These are phyloP conservation scores for Chimonanthus praecox DNA, from an alignment of 164 flowering plant species.

Conservation along the genomic window DNA sequence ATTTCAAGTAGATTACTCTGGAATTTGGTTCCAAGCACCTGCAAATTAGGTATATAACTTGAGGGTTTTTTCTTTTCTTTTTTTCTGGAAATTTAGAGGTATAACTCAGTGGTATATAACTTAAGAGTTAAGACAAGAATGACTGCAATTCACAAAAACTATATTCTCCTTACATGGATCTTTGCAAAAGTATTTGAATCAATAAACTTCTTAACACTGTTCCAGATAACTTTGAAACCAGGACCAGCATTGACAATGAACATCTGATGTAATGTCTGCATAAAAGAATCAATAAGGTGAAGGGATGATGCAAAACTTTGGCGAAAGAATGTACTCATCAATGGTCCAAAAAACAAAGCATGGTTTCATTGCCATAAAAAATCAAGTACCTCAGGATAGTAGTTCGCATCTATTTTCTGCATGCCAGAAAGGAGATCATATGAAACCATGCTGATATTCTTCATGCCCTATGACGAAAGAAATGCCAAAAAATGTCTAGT, in stretches of 20 bases:
- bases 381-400: constrained; percentile 83
- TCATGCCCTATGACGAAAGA: constrained; percentile 52
- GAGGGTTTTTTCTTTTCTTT: background rate
- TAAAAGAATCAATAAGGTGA: constrained; percentile 13
- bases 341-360: background rate
- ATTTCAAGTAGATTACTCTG: constrained; percentile 60
- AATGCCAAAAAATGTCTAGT: constrained; percentile 10
- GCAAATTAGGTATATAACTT: constrained; percentile 11
- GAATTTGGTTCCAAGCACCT: constrained; percentile 78
- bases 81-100: too few relatives aligned
- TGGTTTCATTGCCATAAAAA: background rate
- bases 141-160: background rate
- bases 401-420: constrained; percentile 81
- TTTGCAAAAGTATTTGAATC: constrained; percentile 83
- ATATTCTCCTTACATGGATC: constrained; percentile 55
- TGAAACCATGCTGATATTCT: constrained; percentile 77
- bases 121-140: background rate
- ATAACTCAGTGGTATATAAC: constrained; percentile 1
- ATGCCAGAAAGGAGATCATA: constrained; percentile 76
- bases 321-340: background rate
- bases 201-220: constrained; percentile 68
- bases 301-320: background rate
- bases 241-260: constrained; percentile 84
- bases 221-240: constrained; percentile 81
- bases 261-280: constrained; percentile 87